phyloP scores from a whole-genome alignment of 192 early-diverging fungal species.

The Backusella mclennaniae region DNA sequence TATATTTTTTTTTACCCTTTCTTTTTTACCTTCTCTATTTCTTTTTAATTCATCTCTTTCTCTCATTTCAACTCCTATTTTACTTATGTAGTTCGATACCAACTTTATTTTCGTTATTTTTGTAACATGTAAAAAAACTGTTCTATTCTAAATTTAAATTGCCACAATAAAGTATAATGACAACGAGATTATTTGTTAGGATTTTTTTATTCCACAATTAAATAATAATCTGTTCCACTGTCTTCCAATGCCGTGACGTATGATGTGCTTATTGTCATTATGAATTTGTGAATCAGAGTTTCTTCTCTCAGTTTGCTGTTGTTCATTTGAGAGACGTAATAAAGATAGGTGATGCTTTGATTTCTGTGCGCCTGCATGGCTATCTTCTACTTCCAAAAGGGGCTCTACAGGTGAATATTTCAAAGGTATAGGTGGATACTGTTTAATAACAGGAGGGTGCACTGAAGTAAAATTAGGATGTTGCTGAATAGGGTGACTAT shows the following conservation, averaged over 20 bases:
- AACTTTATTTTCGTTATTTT: slow-evolving; percentile 7
- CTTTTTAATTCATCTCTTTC: background rate
- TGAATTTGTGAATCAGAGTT: background rate
- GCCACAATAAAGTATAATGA: too few species aligned
- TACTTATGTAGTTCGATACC: background rate
- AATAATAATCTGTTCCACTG: slow-evolving; percentile 3
- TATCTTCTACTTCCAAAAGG: background rate
- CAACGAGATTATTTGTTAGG: too few species aligned
- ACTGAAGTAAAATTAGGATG: background rate
- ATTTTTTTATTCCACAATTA: background rate
- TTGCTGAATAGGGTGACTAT: background rate
- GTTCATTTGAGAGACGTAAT: background rate
- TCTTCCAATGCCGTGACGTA: background rate
- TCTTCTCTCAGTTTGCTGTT: background rate
- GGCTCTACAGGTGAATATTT: slow-evolving; percentile 34
- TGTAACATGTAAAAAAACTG: background rate
- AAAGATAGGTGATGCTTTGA: background rate
- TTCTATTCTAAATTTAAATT: background rate
- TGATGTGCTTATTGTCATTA: too few species aligned
- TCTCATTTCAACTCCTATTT: background rate
- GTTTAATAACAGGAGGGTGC: slow-evolving; percentile 28
- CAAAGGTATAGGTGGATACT: slow-evolving; percentile 33
- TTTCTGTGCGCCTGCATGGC: background rate
- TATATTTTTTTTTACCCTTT: background rate
- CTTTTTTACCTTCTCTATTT: too few species aligned